Percentiles rank a stretch among this genome's conserved stretches.
These are phyloP conservation scores for Cymbopogon citratus DNA, from an alignment of 176 grass and related monocot genomes.

Conservation along the genomic window DNA sequence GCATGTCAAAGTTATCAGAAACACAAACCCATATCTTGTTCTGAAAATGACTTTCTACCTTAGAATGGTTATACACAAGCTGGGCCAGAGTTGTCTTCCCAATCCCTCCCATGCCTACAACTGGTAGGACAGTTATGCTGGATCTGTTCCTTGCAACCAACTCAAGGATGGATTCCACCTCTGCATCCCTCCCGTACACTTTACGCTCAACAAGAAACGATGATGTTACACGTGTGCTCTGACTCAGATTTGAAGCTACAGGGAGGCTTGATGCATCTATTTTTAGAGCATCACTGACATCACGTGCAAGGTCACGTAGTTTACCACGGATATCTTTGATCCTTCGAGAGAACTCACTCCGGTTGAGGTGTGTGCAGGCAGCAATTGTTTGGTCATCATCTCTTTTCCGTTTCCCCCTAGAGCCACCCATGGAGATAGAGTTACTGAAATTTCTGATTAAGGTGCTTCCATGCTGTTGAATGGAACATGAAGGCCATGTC, in stretches of 20 bases:
- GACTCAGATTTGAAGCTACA: not conserved
- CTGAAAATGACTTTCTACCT: not conserved
- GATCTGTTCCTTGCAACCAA: not conserved
- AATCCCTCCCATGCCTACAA: not conserved
- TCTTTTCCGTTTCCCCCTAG: not conserved
- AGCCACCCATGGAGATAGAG: not conserved
- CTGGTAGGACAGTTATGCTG: not conserved
- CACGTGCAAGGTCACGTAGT: not conserved
- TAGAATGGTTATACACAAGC: not conserved
- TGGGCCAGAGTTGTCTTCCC: not conserved
- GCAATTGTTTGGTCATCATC: not conserved
- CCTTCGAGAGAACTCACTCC: not conserved
- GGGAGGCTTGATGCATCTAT: not conserved
- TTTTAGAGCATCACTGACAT: not conserved
- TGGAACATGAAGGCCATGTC: not conserved
- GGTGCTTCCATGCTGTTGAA: not conserved
- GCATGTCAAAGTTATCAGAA: not conserved
- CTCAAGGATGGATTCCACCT: not conserved
- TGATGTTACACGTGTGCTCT: not conserved
- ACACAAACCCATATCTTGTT: not conserved
- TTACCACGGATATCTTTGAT: not conserved
- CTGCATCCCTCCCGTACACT: slow-evolving; percentile 8
- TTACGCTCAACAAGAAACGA: not conserved
- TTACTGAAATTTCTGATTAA: not conserved
- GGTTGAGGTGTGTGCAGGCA: not conserved